Base-by-base conservation (phyloP, 2,329 filamentous ascomycete species). In the Stemphylium lycopersici region DNA sequence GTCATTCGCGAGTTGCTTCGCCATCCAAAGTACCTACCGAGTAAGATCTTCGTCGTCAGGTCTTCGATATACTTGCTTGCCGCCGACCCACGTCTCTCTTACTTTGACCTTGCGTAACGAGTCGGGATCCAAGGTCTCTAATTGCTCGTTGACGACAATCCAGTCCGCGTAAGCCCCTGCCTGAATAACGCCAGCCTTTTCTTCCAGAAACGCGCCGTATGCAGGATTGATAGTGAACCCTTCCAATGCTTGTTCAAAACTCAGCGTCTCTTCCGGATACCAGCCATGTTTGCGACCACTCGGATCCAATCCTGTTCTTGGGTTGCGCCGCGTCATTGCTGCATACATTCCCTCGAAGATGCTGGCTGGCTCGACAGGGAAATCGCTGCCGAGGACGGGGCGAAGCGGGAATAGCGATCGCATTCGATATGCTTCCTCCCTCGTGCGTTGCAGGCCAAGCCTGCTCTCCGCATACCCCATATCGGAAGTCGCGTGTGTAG, bases 401-500 rank as follows among this genome's bases (percentile, higher is more conserved):
- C 70, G 71, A 11, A 81, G 67, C 20, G 81, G 77, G 1, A 88
- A 78, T 1, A 90, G 72, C 0, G 84, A 85, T 10, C 78, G 77
- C 87, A 90, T 89, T 18, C 86, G 80, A 70, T 90, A 90, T 1
- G 87, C 87, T 55, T 85, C 83, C 12, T 75, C 65, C 15, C 69
- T 67, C 0, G 84, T 83, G 18, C 88, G 82, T 20, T 80, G 72
- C 8, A 68, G 63, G 0, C 87, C 88, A 0, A 90, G 82, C 6
- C 87, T 80, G 34, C 71, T 73, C 56, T 84, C 80, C 7, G 87
- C 88, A 63, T 89, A 90, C 4, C 81, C 80, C 84, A 88, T 88
- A 70, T 90, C 88, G 6, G 85, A 87, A 3, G 87, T 90, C 18
- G 88, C 87, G 65, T 90, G 87, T 0, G 88, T 90, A 4, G 87